Base-by-base conservation (phyloP, 2,329 filamentous ascomycete species). In the Colletotrichum shisoi region DNA sequence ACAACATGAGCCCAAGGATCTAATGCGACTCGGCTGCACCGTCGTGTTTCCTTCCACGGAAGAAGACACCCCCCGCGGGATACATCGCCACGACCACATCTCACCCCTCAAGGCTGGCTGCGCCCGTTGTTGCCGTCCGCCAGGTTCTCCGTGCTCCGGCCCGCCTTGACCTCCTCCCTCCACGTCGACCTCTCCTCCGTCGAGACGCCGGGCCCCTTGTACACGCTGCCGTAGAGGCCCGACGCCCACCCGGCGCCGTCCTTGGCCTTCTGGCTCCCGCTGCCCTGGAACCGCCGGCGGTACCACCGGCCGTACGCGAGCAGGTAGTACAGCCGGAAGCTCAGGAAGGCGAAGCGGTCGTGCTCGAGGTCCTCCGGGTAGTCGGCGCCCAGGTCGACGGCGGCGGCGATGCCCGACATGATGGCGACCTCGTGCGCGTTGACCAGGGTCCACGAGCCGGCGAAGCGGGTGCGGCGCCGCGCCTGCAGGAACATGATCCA, bases 401-500 rank as follows among this genome's bases (percentile, higher is more conserved):
- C 89, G 1, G 89, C 89, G 3, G 87, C 87, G 57, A 91, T 87
- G 1, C 89, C 89, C 42, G 84, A 87, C 70, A 91, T 87, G 65
- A 89, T 84, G 13, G 89, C 89, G 15, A 89, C 83, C 74, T 91
- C 89, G 72, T 91, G 86, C 2, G 85, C 85, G 67, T 88, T 88
- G 66, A 91, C 85, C 64, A 91, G 80, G 0, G 88, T 91, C 88
- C 88, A 91, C 19, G 83, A 80, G 0, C 82, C 85, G 1, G 87
- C 88, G 72, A 85, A 91, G 11, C 85, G 81, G 0, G 87, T 90
- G 69, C 82, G 81, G 42, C 83, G 83, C 64, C 82, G 82, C 3
- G 87, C 87, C 71, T 91, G 87, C 4, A 91, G 82, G 46, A 88
- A 83, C 86, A 86, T 87, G 79, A 91, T 83, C 78, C 86, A 88